Base-by-base conservation (phyloP, 805 yeast genomes). In the Gaillardinia entomophila region DNA sequence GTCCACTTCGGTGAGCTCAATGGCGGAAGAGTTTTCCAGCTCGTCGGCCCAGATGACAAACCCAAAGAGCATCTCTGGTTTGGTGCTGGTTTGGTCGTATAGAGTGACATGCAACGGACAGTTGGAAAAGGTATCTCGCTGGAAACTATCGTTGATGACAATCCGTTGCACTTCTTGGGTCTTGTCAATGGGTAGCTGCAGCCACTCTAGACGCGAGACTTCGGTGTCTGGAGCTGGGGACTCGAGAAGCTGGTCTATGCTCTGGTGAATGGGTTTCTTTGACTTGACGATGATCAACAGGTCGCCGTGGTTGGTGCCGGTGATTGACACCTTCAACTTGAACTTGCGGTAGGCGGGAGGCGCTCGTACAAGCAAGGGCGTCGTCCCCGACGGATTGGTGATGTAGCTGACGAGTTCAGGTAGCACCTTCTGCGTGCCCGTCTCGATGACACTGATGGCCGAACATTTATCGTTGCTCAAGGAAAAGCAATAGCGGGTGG, bases 211-310 rank as follows among this genome's bases (percentile, higher is more conserved):
- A 30, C 49, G 55, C 12, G 70, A 62, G 3, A 56, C 42, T 26
- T 58, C 62, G 13, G 48, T 30, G 10, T 26, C 32, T 16, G 17
- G 12, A 13, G 12, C 19, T 31, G 17, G 24, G 32, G 34, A 13
- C 27, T 28, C 12, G 34, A 34, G n/a, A 31, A 23, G 25, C 33
- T 28, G 30, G 10, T 27, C 27, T 8, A 46, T 33, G 6, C 35
- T 28, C 20, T 31, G 32, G 15, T 37, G 39, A 16, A 38, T 38
- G n/a, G 40, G 32, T 10, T 48, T 50, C 17, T 37, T 40, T 1
- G 62, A 41, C 28, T 65, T 65, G 8, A 60, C 54, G 11, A 66
- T 59, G 0, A 60, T 37, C n/a, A 66, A 40, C 13, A 55, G 42
- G 24, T 48, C 49, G 19, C 30, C 34, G 1, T 31, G n/a, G 1